Evolutionary conservation across 2,329 filamentous ascomycete genomes (phyloP), one percentile per base, ranked within the genome.

Genomic region (Fulvia fulva): DNA sequence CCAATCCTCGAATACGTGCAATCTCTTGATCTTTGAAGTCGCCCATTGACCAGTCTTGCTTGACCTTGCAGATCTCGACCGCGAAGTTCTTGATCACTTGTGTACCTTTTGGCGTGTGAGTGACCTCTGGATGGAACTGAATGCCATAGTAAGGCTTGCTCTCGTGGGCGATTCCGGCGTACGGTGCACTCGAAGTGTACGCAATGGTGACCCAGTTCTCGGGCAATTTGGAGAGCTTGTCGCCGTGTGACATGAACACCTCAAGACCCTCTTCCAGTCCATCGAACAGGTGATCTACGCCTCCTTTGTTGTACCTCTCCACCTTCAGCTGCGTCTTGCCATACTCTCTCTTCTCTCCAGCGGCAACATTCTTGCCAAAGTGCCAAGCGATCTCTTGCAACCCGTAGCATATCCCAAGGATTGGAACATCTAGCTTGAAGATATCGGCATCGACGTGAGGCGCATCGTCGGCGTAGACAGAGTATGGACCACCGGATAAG

Each of bases 121-220:
- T 87, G 55, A 96, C 83, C 73, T 97, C 92, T 0, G 92, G 91
- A 74, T 96, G 92, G 74, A 96, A 93, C 71, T 97, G 92, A 49
- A 96, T 83, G 55, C 88, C 90, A 69, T 86, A 96, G 66, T 90
- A 86, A 25, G 86, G 85, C 77, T 87, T 85, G 8, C 76, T 75
- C 71, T 84, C 71, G 71, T 91, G 88, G 19, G 87, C 88, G 67
- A 93, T 95, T 58, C 85, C 90, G 11, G 92, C 92, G 67, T 83
- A 96, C 23, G 87, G 84, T 0, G 89, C 86, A 76, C 94, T 95
- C 52, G 79, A 71, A 1, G 91, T 93, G 4, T 81, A 87, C 52
- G 89, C 91, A 67, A 96, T 84, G 16, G 81, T 85, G 59, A 83
- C 76, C 72, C 96, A 96, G 43, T 81, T 83, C 34, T 87, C 78